phyloP scores from a whole-genome alignment of 257 asterid genomes.

The Petunia axillaris region DNA sequence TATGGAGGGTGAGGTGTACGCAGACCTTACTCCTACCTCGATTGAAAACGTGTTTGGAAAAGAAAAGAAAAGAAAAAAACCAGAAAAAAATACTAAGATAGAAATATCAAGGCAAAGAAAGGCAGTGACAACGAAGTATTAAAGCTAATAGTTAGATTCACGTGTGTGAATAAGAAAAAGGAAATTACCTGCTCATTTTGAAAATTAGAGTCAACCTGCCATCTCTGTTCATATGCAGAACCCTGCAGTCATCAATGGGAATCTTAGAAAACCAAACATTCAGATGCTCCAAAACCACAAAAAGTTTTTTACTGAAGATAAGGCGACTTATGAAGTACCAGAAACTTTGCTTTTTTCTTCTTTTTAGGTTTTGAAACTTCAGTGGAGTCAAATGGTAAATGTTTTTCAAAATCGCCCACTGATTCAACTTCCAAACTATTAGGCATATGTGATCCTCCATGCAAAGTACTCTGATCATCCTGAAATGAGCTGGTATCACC shows the following conservation, averaged over 20 bases:
- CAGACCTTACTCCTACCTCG: too few relatives aligned
- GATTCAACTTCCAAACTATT: conserved; percentile 82
- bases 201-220: conserved; percentile 71
- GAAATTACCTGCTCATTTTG: conserved; percentile 81
- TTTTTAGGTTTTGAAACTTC: conserved; percentile 85
- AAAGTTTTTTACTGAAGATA: conserved; percentile 17
- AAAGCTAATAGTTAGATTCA: not conserved
- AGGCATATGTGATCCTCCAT: conserved; percentile 62
- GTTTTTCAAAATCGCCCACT: conserved; percentile 68
- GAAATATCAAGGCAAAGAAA: not conserved
- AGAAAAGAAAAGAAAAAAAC: too few relatives aligned
- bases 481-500: conserved; percentile 92
- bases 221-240: conserved; percentile 66
- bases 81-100: too few relatives aligned
- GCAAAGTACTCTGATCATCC: conserved; percentile 84
- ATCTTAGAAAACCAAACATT: not conserved
- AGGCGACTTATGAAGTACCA: conserved; percentile 52
- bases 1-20: too few relatives aligned
- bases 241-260: conserved; percentile 43
- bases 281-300: not conserved
- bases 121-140: not conserved
- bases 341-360: conserved; percentile 80
- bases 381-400: conserved; percentile 58
- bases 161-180: conserved; percentile 29
- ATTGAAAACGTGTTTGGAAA: too few relatives aligned